Evolutionary conservation across 345 rosid species (phyloP).

Genomic region (Salix dunnii): DNA sequence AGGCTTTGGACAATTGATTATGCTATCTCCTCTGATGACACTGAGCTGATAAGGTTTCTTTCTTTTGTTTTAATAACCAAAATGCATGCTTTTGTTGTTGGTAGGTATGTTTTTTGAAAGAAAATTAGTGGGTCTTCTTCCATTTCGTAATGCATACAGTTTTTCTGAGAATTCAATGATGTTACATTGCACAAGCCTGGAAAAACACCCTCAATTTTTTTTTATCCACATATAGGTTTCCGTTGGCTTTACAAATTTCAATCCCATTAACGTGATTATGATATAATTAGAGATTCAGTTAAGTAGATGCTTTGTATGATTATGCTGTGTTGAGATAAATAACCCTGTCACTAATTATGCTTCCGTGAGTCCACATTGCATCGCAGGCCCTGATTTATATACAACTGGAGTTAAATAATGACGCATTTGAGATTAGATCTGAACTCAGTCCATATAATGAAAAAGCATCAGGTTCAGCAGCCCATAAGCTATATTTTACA

Average conservation of each 20-base stretch:
- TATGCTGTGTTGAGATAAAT: neutral
- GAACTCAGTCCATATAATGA: neutral
- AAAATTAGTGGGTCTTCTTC: slow-evolving; percentile 1
- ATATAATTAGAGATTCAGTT: neutral
- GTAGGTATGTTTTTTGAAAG: neutral
- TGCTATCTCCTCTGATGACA: slow-evolving; percentile 55
- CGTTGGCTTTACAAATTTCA: neutral
- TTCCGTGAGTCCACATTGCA: neutral
- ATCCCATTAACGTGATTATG: neutral
- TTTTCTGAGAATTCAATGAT: neutral
- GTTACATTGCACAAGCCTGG: neutral
- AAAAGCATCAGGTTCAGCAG: neutral
- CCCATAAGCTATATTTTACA: neutral
- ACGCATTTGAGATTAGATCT: neutral
- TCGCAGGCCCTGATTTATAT: neutral
- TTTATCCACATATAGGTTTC: neutral
- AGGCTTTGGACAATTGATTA: slow-evolving; percentile 80
- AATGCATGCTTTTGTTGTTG: neutral
- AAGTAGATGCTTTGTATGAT: neutral
- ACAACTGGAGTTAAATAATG: neutral
- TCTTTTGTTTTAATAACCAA: neutral
- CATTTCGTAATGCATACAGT: neutral
- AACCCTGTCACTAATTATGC: neutral
- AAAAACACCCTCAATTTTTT: neutral
- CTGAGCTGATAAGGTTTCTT: slow-evolving; percentile 63